phyloP scores from a whole-genome alignment of 2,329 filamentous ascomycete genomes.

The Phaeosphaeriaceae sp. region DNA sequence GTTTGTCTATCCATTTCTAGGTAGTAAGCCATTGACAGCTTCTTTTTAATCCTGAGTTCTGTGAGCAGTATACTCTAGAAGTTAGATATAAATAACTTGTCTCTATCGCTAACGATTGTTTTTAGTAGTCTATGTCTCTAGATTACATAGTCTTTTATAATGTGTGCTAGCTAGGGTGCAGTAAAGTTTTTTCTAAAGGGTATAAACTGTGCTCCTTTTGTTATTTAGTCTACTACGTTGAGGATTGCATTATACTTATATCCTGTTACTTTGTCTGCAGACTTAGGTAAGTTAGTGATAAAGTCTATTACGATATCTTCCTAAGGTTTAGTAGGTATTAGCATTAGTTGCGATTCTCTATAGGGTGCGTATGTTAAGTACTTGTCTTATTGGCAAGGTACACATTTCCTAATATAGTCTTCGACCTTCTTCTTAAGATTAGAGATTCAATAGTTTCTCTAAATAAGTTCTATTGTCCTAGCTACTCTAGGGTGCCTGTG shows the following conservation, averaged over 20 bases:
- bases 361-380: constrained; percentile 1
- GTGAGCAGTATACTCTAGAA: neutral
- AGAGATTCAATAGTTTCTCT: constrained; percentile 1
- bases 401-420: constrained; percentile 7
- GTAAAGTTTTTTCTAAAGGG: constrained; percentile 3
- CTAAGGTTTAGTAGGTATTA: constrained; percentile 3
- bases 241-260: constrained; percentile 1
- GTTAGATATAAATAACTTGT: constrained; percentile 3
- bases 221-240: neutral
- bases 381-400: constrained; percentile 6
- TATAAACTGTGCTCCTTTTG: neutral
- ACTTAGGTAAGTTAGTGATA: neutral
- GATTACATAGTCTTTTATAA: neutral
- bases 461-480: constrained; percentile 4
- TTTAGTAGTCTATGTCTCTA: constrained; percentile 2
- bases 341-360: constrained; percentile 1
- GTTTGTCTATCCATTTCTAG: constrained; percentile 3
- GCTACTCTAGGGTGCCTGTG: constrained; percentile 1
- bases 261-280: neutral
- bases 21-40: constrained; percentile 1
- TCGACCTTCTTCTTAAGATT: neutral
- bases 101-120: constrained; percentile 5
- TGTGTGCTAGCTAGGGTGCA: neutral
- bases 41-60: neutral
- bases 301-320: constrained; percentile 6